Conservation (phyloP, 768 basidiomycete genomes). For the Lentinus brumalis region DNA sequence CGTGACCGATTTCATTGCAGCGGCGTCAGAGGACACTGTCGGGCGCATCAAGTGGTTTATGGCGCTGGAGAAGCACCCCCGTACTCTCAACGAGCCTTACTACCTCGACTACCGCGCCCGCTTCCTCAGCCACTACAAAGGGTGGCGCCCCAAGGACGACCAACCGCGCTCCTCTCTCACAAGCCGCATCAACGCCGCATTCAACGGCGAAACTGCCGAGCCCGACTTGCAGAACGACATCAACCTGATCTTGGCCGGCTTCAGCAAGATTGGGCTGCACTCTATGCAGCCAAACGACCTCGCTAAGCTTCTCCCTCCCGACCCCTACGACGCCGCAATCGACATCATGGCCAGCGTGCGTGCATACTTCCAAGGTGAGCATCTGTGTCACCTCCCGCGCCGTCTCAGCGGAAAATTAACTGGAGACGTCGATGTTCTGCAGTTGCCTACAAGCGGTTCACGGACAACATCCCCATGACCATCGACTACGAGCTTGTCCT, state of each 20-base stretch:
- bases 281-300: conserved; percentile 46
- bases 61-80: conserved; percentile 47
- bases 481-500: conserved; percentile 55
- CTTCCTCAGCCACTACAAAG: conserved; percentile 30
- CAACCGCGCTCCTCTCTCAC: conserved; percentile 8
- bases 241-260: conserved; percentile 35
- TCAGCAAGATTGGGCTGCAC: conserved; percentile 35
- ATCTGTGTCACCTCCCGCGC: too few species aligned
- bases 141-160: conserved; percentile 15
- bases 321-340: conserved; percentile 57
- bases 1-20: conserved; percentile 51
- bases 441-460: conserved; percentile 49
- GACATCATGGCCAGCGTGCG: conserved; percentile 71
- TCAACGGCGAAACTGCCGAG: not conserved
- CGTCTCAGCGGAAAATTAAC: too few species aligned
- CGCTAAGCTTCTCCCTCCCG: conserved; percentile 49
- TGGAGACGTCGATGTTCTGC: not conserved
- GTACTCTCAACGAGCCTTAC: conserved; percentile 54
- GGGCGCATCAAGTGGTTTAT: conserved; percentile 51
- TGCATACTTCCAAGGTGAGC: conserved; percentile 73
- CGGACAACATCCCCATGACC: conserved; percentile 44
- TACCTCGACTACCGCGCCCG: conserved; percentile 44
- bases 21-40: conserved; percentile 41
- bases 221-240: conserved; percentile 27
- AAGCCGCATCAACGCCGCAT: not conserved